These are phyloP conservation scores for Fragosphaeria purpurea DNA, from an alignment of 2,329 filamentous ascomycete genomes.

Conservation along the genomic window DNA sequence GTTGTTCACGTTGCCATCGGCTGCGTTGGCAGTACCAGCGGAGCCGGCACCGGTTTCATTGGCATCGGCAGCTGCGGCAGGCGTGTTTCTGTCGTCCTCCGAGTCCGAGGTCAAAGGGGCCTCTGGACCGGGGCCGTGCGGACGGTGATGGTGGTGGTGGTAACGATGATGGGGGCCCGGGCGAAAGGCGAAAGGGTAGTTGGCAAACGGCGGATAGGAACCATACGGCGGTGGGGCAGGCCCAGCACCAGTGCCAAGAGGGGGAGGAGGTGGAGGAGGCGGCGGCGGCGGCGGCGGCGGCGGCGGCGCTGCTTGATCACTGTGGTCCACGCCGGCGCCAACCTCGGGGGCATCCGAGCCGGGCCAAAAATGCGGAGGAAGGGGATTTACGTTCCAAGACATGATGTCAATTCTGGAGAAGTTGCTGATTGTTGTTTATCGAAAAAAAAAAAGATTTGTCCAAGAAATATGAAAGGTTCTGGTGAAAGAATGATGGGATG, in stretches of 20 bases:
- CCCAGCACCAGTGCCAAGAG: too few species aligned
- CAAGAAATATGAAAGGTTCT: too few species aligned
- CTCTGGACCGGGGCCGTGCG: slow-evolving; percentile 6
- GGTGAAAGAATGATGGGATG: too few species aligned
- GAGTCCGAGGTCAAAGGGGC: neutral
- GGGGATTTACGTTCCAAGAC: neutral
- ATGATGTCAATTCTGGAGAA: neutral
- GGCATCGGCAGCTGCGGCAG: too few species aligned
- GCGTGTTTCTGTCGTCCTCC: too few species aligned
- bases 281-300: too few species aligned
- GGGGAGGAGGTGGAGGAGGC: too few species aligned
- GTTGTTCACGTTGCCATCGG: neutral
- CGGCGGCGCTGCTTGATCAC: too few species aligned
- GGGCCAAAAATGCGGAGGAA: slow-evolving; percentile 8
- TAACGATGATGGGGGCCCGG: slow-evolving; percentile 12
- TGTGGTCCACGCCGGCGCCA: slow-evolving; percentile 26
- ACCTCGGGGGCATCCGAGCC: too few species aligned
- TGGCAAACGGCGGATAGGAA: neutral
- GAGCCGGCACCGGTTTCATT: neutral
- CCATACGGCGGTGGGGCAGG: too few species aligned
- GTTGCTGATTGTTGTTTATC: too few species aligned
- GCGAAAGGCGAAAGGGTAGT: slow-evolving; percentile 1
- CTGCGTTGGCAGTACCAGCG: neutral
- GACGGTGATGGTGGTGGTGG: slow-evolving; percentile 7
- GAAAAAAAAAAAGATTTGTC: too few species aligned